Evolutionary conservation across 1,139 yeast species (phyloP).

Genomic region (Diutina sp.): DNA sequence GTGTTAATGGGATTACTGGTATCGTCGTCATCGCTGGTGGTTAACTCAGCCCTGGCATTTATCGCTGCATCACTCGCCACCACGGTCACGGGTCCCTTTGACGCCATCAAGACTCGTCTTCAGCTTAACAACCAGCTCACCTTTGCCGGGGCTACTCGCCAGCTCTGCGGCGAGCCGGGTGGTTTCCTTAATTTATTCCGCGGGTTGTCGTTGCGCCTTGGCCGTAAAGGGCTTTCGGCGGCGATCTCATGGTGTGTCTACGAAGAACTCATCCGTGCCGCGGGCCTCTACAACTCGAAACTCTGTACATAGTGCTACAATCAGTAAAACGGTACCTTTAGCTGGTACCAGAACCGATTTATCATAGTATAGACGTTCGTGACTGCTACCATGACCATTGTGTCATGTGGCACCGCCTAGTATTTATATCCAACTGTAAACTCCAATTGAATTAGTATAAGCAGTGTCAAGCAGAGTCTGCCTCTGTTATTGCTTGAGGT

Average conservation of each 20-base stretch:
- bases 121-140: constrained; percentile 32
- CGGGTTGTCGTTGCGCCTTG: constrained; percentile 70
- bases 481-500: neutral
- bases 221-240: constrained; percentile 82
- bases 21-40: constrained; percentile 3
- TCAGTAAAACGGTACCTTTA: no score
- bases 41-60: constrained; percentile 58
- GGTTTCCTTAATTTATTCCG: constrained; percentile 56
- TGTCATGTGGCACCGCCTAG: no score
- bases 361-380: no score
- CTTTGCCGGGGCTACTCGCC: constrained; percentile 15
- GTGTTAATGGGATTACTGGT: constrained; percentile 4
- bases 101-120: constrained; percentile 83
- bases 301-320: neutral
- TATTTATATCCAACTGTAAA: no score
- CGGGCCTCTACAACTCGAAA: neutral
- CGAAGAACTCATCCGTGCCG: constrained; percentile 54
- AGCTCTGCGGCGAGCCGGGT: constrained; percentile 39
- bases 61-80: constrained; percentile 73
- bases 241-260: constrained; percentile 97
- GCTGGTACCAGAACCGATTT: no score
- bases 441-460: no score
- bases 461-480: no score
- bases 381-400: no score
- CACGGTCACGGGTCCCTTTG: constrained; percentile 86